A percentile compares a stretch with the other conserved stretches of the same genome.
phyloP scores from a whole-genome alignment of 306 rosid species.

The Cucurbita pepo region DNA sequence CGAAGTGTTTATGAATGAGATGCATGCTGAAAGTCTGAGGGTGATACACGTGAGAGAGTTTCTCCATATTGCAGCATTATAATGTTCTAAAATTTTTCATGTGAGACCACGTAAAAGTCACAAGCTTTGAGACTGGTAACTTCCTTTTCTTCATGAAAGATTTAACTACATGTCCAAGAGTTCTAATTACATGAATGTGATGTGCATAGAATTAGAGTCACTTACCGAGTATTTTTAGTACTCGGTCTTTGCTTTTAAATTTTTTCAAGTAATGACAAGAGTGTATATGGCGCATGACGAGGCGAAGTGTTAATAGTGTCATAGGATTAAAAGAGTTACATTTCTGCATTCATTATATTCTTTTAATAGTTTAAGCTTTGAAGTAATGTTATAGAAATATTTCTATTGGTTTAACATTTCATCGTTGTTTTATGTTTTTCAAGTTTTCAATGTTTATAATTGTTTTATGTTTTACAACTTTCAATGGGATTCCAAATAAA shows the following conservation, averaged over 20 bases:
- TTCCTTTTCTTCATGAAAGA: too few relatives aligned
- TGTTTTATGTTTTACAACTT: background rate
- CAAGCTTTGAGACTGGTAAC: too few relatives aligned
- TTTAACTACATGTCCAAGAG: too few relatives aligned
- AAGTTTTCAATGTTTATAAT: background rate
- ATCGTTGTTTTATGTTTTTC: background rate
- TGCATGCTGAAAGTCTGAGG: background rate
- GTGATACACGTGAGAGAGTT: background rate
- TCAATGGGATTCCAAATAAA: background rate
- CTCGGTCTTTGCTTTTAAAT: background rate
- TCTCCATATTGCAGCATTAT: background rate
- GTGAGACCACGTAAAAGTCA: too few relatives aligned
- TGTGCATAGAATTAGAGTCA: too few relatives aligned
- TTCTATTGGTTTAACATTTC: background rate
- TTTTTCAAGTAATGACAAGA: background rate
- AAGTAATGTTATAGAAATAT: background rate
- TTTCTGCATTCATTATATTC: background rate
- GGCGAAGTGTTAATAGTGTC: background rate
- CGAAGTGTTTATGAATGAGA: background rate
- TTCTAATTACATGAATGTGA: too few relatives aligned
- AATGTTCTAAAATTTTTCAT: too few relatives aligned
- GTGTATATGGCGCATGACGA: background rate
- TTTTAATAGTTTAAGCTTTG: too few relatives aligned
- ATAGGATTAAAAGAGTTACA: background rate
- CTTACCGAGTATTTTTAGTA: background rate